A percentile compares a stretch with the other conserved stretches of the same genome.
These are phyloP conservation scores for Drechslerella dactyloides DNA, from an alignment of 2,329 filamentous ascomycete genomes.

Conservation along the genomic window DNA sequence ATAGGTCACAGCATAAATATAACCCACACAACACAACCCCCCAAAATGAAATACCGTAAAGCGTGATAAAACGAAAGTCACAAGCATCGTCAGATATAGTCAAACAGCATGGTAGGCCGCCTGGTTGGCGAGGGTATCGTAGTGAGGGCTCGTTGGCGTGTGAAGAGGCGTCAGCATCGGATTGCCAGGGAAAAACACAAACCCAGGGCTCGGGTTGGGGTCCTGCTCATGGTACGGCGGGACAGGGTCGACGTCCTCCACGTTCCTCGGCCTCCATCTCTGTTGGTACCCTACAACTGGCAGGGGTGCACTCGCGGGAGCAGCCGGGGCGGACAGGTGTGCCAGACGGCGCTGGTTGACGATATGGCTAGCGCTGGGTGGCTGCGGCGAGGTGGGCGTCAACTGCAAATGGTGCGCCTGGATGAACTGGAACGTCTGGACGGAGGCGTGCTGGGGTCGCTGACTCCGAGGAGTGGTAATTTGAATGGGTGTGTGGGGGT, in stretches of 20 bases:
- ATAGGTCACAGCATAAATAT: slow-evolving; percentile 17
- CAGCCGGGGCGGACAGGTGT: slow-evolving; percentile 36
- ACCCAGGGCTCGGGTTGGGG: slow-evolving; percentile 48
- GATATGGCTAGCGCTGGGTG: background rate
- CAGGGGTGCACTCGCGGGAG: background rate
- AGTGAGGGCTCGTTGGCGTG: slow-evolving; percentile 36
- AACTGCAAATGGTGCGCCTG: slow-evolving; percentile 46
- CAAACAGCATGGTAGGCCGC: slow-evolving; percentile 49
- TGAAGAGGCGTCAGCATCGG: slow-evolving; percentile 35
- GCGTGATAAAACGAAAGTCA: slow-evolving; percentile 5
- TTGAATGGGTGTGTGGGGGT: slow-evolving; percentile 22
- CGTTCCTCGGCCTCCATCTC: slow-evolving; percentile 45
- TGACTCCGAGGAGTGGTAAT: slow-evolving; percentile 5
- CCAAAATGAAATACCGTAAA: slow-evolving; percentile 14
- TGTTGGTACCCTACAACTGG: slow-evolving; percentile 41
- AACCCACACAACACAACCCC: slow-evolving; percentile 41
- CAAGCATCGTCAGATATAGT: slow-evolving; percentile 1
- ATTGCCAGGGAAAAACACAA: slow-evolving; percentile 46
- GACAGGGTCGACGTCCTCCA: slow-evolving; percentile 45
- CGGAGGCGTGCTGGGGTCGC: slow-evolving; percentile 26
- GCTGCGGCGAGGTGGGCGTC: slow-evolving; percentile 43
- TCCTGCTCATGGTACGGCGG: slow-evolving; percentile 47
- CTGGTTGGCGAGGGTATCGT: slow-evolving; percentile 29
- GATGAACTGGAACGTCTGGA: slow-evolving; percentile 33
- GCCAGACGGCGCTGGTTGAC: slow-evolving; percentile 29